Evolutionary conservation across 768 basidiomycete genomes (phyloP), one percentile per base, ranked within the genome.

Genomic region (Suillus subaureus): DNA sequence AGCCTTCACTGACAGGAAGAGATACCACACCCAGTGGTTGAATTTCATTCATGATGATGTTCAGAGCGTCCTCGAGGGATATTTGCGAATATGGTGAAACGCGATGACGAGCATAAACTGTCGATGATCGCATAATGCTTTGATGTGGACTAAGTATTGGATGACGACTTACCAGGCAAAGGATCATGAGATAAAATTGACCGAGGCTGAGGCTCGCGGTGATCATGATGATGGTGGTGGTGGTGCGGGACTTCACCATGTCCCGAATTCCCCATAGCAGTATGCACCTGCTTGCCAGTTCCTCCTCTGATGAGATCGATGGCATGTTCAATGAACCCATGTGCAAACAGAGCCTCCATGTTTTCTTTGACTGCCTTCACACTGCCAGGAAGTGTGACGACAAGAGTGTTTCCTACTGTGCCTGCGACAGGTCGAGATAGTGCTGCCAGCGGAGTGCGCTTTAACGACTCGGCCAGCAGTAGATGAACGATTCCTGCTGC

Each of bases 381-480:
- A 70, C 92, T 93, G 3, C 94, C 94, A 0, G 94, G 95, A 12
- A 96, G 86, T 0, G 92, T 94, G 23, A 92, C 82, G 31, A 97
- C 79, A 26, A 97, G 82, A 0, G 88, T 89, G 61, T 82, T 82
- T 31, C 79, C 81, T 66, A 89, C 77, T 9, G 87, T 90, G 4
- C 94, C 94, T 4, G 92, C 93, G 18, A 95, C 82, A 1, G 94
- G 94, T 7, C 94, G 86, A 3, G 93, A 90, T 18, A 97, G 83
- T 0, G 92, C 91, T 4, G 92, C 94, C 39, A 94, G 79, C 2
- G 90, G 89, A 0, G 94, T 96, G 64, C 90, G 83, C 64, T 84
- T 80, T 37, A 96, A 75, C 0, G 93, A 94, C 11, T 84, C 74
- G 2, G 87, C 80, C 26, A 95, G 74, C 67, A 96, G 76, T 28